These are phyloP conservation scores for Serpula lacrymans DNA, from an alignment of 768 basidiomycete species.

Conservation along the genomic window DNA sequence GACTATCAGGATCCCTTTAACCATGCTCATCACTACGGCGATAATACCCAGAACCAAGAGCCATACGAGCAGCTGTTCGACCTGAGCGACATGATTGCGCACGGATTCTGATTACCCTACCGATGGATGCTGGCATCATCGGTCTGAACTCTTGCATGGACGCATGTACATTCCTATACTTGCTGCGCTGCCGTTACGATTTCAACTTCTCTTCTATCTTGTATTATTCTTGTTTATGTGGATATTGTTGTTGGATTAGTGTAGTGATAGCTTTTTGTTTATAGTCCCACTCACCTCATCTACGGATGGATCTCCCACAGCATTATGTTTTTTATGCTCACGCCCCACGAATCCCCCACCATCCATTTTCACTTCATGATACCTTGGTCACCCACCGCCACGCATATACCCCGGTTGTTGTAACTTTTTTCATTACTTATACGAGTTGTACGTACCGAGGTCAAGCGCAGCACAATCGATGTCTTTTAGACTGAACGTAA, in stretches of 20 bases:
- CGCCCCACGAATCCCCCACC: not conserved
- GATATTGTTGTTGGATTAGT: slow-evolving; percentile 37
- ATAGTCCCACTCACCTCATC: slow-evolving; percentile 22
- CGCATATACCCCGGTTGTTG: slow-evolving; percentile 35
- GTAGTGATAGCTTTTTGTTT: slow-evolving; percentile 30
- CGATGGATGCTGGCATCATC: slow-evolving; percentile 34
- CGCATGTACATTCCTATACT: slow-evolving; percentile 30
- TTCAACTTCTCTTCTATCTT: slow-evolving; percentile 12
- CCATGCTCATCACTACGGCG: slow-evolving; percentile 27
- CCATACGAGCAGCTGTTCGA: slow-evolving; percentile 35
- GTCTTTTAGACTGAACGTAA: slow-evolving; percentile 25
- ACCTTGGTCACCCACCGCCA: slow-evolving; percentile 19
- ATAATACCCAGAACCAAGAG: slow-evolving; percentile 29
- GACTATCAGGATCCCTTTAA: slow-evolving; percentile 24
- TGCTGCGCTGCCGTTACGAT: slow-evolving; percentile 1
- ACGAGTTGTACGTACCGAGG: slow-evolving; percentile 25
- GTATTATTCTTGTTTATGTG: slow-evolving; percentile 29
- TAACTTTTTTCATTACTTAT: slow-evolving; percentile 22
- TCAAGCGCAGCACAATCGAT: slow-evolving; percentile 34
- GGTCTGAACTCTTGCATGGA: slow-evolving; percentile 14
- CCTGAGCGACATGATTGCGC: slow-evolving; percentile 32
- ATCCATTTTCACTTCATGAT: too few relatives aligned
- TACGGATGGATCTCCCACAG: slow-evolving; percentile 9
- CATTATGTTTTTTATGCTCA: not conserved
- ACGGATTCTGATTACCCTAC: slow-evolving; percentile 28